Evolutionary conservation across 768 basidiomycete genomes (phyloP).

Genomic region (Clitopilus passeckerianus): DNA sequence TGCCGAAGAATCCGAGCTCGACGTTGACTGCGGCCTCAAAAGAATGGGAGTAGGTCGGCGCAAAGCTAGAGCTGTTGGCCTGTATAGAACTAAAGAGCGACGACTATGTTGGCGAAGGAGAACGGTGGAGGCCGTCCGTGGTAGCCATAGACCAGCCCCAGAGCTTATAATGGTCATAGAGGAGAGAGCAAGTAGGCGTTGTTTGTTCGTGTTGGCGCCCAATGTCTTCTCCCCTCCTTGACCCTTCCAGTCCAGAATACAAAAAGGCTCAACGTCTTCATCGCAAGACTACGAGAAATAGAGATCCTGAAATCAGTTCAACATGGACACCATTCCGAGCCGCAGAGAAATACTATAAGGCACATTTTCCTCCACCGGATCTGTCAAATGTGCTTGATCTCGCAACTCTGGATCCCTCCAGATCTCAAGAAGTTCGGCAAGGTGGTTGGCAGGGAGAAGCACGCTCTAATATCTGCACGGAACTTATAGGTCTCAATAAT

Average conservation of each 20-base stretch:
- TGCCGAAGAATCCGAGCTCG: not conserved
- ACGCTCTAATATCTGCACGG: constrained; percentile 21
- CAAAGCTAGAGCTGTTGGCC: constrained; percentile 7
- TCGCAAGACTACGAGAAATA: constrained; percentile 55
- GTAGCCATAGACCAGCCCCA: not conserved
- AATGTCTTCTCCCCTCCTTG: constrained; percentile 30
- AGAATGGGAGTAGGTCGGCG: constrained; percentile 4
- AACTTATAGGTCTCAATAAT: constrained; percentile 5
- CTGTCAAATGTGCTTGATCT: constrained; percentile 67
- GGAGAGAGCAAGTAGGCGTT: constrained; percentile 8
- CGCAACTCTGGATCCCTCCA: constrained; percentile 34
- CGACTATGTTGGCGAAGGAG: constrained; percentile 8
- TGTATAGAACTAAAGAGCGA: constrained; percentile 10
- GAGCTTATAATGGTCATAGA: not conserved
- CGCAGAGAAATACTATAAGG: constrained; percentile 78
- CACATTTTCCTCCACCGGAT: constrained; percentile 74
- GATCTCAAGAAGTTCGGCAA: constrained; percentile 34
- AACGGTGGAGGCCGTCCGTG: constrained; percentile 8
- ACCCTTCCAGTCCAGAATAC: constrained; percentile 47
- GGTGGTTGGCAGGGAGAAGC: constrained; percentile 46
- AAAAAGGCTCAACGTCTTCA: constrained; percentile 56
- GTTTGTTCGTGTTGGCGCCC: constrained; percentile 25
- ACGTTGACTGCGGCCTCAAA: constrained; percentile 1
- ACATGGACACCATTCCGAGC: constrained; percentile 74
- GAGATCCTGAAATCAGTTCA: constrained; percentile 34